These are phyloP conservation scores for Ustilago xerochloae DNA, from an alignment of 1,284 basidiomycete genomes.

Conservation along the genomic window DNA sequence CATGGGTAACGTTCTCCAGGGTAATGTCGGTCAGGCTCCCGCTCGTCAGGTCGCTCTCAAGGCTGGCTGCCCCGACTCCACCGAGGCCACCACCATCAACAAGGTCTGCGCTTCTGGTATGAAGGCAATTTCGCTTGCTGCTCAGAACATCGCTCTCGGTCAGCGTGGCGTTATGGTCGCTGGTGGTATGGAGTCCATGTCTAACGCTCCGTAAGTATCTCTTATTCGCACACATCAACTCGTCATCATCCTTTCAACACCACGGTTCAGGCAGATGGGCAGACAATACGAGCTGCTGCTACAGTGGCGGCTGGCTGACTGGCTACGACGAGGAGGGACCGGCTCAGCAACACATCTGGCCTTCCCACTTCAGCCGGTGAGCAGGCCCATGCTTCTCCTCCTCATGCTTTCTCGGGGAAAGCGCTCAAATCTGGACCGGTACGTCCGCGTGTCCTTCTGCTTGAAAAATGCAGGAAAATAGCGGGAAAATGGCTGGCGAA, in stretches of 20 bases:
- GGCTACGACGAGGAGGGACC: neutral
- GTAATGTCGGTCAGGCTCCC: conserved; percentile 69
- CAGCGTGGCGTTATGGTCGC: conserved; percentile 69
- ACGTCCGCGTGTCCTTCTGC: conserved; percentile 8
- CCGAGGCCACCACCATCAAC: conserved; percentile 98
- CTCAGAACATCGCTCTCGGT: conserved; percentile 70
- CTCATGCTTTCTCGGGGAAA: conserved; percentile 13
- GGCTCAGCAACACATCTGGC: too few relatives aligned
- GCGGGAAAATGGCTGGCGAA: neutral
- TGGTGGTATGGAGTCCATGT: conserved; percentile 71
- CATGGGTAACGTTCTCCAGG: conserved; percentile 81
- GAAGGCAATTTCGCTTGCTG: conserved; percentile 70
- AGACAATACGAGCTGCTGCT: neutral
- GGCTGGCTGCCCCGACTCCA: conserved; percentile 83
- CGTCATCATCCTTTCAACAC: neutral
- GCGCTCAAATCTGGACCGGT: conserved; percentile 12
- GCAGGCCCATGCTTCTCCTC: conserved; percentile 1
- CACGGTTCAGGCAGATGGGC: neutral
- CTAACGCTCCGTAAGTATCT: conserved; percentile 68
- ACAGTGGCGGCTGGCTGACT: too few relatives aligned
- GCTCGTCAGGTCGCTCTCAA: conserved; percentile 76
- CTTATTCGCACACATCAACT: neutral
- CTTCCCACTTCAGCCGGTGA: too few relatives aligned
- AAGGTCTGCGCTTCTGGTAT: conserved; percentile 72
- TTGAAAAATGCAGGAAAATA: neutral